Percentiles rank a stretch among this genome's conserved stretches.
phyloP scores from a whole-genome alignment of 306 rosid genomes.

The Lablab purpureus region DNA sequence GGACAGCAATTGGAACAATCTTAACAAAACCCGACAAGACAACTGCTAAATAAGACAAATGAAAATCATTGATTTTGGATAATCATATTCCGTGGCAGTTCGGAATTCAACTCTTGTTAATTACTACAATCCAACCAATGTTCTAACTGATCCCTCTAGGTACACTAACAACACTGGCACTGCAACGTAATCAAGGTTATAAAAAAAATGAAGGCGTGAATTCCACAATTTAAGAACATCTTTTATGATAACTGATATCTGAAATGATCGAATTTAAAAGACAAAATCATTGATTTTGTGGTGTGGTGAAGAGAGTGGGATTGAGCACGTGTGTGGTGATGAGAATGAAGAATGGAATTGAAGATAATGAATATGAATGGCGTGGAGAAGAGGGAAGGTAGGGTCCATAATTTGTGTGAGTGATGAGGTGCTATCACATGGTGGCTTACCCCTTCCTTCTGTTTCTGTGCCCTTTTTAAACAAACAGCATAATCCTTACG shows the following conservation, averaged over 20 bases:
- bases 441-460: background rate
- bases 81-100: background rate
- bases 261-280: background rate
- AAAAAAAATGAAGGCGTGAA: no score
- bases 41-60: conserved; percentile 18
- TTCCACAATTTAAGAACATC: no score
- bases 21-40: background rate
- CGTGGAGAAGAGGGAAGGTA: background rate
- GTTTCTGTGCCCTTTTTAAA: no score
- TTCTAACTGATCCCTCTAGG: background rate
- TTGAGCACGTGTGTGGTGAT: conserved; percentile 18
- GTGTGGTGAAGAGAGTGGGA: background rate
- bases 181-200: background rate
- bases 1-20: conserved; percentile 8
- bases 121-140: background rate
- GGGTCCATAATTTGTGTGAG: conserved; percentile 27
- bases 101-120: background rate
- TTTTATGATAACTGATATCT: no score
- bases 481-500: background rate
- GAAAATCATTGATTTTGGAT: conserved; percentile 2
- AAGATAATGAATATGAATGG: background rate
- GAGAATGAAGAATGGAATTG: background rate
- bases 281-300: background rate
- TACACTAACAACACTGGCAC: background rate
- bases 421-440: conserved; percentile 47